These are phyloP conservation scores for Ceratocystis smalleyi DNA, from an alignment of 2,329 filamentous ascomycete species.

Conservation along the genomic window DNA sequence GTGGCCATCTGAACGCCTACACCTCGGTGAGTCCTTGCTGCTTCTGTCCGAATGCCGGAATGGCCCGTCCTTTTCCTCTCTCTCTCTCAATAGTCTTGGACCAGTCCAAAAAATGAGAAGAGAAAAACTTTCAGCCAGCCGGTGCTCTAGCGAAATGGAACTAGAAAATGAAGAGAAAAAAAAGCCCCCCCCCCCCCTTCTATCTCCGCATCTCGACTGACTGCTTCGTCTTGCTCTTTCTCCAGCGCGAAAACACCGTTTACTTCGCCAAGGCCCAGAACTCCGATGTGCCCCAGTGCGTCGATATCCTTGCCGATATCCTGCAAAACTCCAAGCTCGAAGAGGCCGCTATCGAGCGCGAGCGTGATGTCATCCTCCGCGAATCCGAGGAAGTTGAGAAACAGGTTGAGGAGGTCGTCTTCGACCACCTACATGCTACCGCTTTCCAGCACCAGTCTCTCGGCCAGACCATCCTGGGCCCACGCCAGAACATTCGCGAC, in stretches of 20 bases:
- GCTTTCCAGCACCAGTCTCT: slow-evolving; percentile 94
- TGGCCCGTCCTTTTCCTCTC: background rate
- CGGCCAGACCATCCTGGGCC: slow-evolving; percentile 92
- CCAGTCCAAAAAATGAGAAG: background rate
- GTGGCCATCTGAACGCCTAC: slow-evolving; percentile 97
- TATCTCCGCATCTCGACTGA: slow-evolving; percentile 12
- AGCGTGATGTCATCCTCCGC: slow-evolving; percentile 95
- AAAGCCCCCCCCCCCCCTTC: background rate
- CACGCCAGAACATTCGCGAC: slow-evolving; percentile 93
- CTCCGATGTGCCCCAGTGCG: slow-evolving; percentile 84
- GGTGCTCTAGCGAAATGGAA: background rate
- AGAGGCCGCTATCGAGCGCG: slow-evolving; percentile 78
- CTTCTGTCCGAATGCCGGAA: slow-evolving; percentile 10
- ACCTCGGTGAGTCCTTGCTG: slow-evolving; percentile 61
- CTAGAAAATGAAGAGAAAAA: background rate
- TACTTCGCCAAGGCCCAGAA: slow-evolving; percentile 99
- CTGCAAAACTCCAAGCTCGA: slow-evolving; percentile 99
- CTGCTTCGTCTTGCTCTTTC: slow-evolving; percentile 1
- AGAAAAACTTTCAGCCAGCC: background rate
- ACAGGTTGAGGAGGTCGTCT: slow-evolving; percentile 98
- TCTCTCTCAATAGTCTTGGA: background rate
- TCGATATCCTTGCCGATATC: slow-evolving; percentile 97
- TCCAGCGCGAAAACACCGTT: slow-evolving; percentile 91
- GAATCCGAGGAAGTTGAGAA: slow-evolving; percentile 99
- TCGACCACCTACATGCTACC: slow-evolving; percentile 96